These are phyloP conservation scores for Colletotrichum tamarilloi DNA, from an alignment of 2,329 filamentous ascomycete species.

Conservation along the genomic window DNA sequence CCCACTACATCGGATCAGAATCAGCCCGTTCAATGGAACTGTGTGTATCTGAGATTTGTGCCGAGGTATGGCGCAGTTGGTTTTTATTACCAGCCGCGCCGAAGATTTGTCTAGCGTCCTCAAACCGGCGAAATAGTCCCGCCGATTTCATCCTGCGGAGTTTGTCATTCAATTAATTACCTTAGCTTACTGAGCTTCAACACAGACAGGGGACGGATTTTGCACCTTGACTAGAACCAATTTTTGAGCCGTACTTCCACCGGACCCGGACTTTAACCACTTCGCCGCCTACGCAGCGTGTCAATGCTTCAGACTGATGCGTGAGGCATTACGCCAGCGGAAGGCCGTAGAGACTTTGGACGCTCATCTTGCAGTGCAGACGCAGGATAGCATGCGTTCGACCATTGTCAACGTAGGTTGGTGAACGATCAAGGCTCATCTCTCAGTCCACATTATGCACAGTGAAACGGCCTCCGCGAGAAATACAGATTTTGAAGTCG, in stretches of 20 bases:
- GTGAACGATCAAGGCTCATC: too few relatives aligned
- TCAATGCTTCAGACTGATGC: background rate
- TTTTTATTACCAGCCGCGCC: background rate
- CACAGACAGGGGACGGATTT: background rate
- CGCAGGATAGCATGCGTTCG: too few relatives aligned
- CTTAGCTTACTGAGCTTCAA: background rate
- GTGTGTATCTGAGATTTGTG: background rate
- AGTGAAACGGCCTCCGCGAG: too few relatives aligned
- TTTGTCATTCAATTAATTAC: background rate
- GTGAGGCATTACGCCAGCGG: background rate
- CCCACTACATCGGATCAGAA: slow-evolving; percentile 1
- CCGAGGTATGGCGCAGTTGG: slow-evolving; percentile 8
- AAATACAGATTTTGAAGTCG: too few relatives aligned
- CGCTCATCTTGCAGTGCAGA: too few relatives aligned
- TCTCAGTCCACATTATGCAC: too few relatives aligned
- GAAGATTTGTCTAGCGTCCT: background rate
- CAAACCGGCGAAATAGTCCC: background rate
- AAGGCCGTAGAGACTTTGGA: too few relatives aligned
- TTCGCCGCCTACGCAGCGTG: too few relatives aligned
- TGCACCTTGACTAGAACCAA: background rate
- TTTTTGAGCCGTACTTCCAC: background rate
- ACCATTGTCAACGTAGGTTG: too few relatives aligned
- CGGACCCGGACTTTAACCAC: background rate
- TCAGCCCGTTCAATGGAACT: background rate
- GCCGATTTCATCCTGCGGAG: slow-evolving; percentile 5